phyloP scores from a whole-genome alignment of 2,329 filamentous ascomycete genomes.

The Colletotrichum camelliae region DNA sequence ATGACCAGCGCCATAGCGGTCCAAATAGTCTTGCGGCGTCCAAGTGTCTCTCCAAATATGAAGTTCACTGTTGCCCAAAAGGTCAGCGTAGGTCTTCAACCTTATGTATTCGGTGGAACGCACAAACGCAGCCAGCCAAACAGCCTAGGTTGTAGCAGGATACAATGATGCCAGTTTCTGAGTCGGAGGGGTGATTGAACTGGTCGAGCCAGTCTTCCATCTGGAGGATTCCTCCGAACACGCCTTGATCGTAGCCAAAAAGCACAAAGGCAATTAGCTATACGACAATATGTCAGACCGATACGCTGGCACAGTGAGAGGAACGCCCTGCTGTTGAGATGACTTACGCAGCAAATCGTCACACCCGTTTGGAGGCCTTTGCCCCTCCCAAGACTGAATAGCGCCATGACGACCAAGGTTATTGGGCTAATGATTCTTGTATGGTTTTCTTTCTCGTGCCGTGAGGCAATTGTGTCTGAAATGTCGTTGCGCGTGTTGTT shows the following conservation, averaged over 20 bases:
- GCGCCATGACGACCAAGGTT: background rate
- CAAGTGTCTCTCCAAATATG: conserved; percentile 35
- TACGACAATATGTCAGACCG: accelerated
- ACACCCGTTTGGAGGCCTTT: conserved; percentile 2
- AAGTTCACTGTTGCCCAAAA: conserved; percentile 20
- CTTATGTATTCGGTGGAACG: background rate
- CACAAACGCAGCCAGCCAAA: conserved; percentile 41
- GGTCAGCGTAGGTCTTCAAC: background rate
- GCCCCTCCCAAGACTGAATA: conserved; percentile 1
- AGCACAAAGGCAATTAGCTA: conserved; percentile 29
- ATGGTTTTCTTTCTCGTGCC: background rate
- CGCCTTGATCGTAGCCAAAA: conserved; percentile 54
- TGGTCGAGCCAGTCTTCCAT: conserved; percentile 44
- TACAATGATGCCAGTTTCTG: conserved; percentile 32
- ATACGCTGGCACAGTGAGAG: background rate
- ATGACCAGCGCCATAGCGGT: conserved; percentile 36
- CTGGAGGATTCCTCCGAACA: conserved; percentile 52
- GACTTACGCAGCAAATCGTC: background rate
- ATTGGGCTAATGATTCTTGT: background rate
- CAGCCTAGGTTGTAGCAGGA: conserved; percentile 46
- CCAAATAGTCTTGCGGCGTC: conserved; percentile 35
- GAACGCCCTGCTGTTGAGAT: background rate
- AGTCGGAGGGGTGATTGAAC: conserved; percentile 30
- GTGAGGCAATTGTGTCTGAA: background rate
- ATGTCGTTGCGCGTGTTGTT: background rate